phyloP scores from a whole-genome alignment of 2,329 filamentous ascomycete genomes.

The Epichloe brachyelytri region DNA sequence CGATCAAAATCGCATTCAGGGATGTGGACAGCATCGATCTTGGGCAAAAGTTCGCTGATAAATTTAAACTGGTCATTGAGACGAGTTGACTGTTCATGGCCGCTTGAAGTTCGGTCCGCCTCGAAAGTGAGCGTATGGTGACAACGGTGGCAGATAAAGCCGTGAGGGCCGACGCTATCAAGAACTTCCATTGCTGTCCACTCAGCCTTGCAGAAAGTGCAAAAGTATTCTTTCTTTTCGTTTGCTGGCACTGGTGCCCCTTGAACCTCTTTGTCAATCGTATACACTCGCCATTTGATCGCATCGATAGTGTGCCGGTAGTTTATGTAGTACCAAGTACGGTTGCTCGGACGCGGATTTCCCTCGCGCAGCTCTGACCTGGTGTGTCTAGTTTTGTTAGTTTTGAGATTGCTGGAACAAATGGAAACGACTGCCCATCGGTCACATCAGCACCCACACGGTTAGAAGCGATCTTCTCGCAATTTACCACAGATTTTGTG shows the following conservation, averaged over 20 bases:
- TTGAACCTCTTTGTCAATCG: conserved; percentile 79
- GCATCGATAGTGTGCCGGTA: conserved; percentile 89
- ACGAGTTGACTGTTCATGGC: conserved; percentile 58
- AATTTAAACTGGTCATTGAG: conserved; percentile 72
- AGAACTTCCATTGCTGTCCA: conserved; percentile 87
- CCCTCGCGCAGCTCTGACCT: conserved; percentile 67
- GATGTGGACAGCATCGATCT: conserved; percentile 62
- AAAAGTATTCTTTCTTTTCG: conserved; percentile 88
- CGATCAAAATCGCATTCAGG: conserved; percentile 64
- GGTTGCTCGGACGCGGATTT: conserved; percentile 66
- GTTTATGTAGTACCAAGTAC: conserved; percentile 96
- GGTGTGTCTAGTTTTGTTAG: conserved; percentile 43
- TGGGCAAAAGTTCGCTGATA: conserved; percentile 61
- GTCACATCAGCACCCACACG: conserved; percentile 41
- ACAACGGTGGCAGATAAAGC: conserved; percentile 80
- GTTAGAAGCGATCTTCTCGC: conserved; percentile 74
- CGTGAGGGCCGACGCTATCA: conserved; percentile 54
- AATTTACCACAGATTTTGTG: conserved; percentile 80
- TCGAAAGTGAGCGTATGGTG: conserved; percentile 49
- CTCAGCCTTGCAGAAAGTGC: conserved; percentile 66
- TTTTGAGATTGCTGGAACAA: neutral
- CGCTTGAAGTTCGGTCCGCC: conserved; percentile 53
- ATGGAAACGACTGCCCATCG: neutral
- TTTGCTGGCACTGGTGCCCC: conserved; percentile 64
- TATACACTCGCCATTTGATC: conserved; percentile 88